Conservation (phyloP, 371 early-diverging fungal genomes). For the Sanchytrium tribonematis region DNA sequence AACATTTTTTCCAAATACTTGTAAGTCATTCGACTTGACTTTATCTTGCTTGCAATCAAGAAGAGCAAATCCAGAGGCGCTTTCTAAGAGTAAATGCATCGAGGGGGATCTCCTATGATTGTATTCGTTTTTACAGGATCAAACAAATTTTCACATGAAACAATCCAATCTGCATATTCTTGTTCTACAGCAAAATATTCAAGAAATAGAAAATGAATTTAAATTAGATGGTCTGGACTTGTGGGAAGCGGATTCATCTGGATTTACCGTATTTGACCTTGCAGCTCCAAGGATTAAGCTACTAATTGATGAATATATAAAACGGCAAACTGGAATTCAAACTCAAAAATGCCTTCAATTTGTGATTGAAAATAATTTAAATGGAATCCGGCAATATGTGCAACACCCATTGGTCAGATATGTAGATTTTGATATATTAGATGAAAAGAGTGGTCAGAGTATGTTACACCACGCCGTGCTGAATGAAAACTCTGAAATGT, state of each 20-base stretch:
- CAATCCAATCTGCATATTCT: neutral
- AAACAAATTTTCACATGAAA: neutral
- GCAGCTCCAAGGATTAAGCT: neutral
- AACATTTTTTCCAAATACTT: constrained; percentile 63
- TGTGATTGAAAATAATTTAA: neutral
- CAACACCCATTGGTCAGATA: neutral
- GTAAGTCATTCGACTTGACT: constrained; percentile 33
- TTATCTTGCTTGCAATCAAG: constrained; percentile 56
- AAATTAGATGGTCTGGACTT: neutral
- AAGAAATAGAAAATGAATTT: neutral
- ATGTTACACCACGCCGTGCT: neutral
- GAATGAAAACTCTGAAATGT: neutral
- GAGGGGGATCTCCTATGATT: neutral
- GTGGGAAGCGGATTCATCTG: neutral
- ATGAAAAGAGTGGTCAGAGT: neutral
- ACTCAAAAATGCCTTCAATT: neutral
- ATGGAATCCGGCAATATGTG: neutral
- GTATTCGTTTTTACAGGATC: neutral
- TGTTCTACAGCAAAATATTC: neutral
- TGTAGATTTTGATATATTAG: neutral
- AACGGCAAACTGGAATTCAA: neutral
- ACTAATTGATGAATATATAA: neutral
- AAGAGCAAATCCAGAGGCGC: constrained; percentile 81
- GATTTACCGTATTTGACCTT: neutral
- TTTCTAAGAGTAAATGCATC: constrained; percentile 38